Evolutionary conservation across 192 early-diverging fungal genomes (phyloP).

Genomic region (Pilaira anomala): DNA sequence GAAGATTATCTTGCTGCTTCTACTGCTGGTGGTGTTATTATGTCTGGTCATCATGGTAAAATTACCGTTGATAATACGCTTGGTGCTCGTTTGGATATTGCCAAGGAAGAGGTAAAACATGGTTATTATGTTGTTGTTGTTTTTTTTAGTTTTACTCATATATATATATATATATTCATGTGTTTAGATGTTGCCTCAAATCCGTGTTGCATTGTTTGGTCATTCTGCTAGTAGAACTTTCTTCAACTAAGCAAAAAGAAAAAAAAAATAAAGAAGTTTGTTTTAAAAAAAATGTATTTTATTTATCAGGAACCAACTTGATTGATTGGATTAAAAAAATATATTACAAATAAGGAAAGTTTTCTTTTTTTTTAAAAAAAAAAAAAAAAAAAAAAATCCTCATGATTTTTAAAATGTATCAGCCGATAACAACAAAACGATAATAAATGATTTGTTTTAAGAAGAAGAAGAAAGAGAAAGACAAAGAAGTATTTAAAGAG

Average conservation of each 20-base stretch:
- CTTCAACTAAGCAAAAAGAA: constrained; percentile 65
- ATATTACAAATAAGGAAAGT: too few relatives aligned
- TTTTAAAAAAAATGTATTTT: too few relatives aligned
- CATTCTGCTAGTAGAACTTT: constrained; percentile 88
- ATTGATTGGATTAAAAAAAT: too few relatives aligned
- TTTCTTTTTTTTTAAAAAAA: too few relatives aligned
- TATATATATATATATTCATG: background rate
- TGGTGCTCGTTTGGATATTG: constrained; percentile 82
- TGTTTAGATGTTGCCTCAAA: constrained; percentile 94
- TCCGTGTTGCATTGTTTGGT: constrained; percentile 88
- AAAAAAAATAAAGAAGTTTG: background rate
- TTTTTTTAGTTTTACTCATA: constrained; percentile 4
- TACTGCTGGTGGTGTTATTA: constrained; percentile 88
- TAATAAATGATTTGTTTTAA: too few relatives aligned
- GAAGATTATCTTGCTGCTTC: constrained; percentile 66
- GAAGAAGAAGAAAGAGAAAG: too few relatives aligned
- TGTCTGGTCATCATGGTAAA: constrained; percentile 70
- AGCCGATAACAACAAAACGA: too few relatives aligned
- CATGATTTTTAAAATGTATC: too few relatives aligned
- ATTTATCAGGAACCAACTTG: too few relatives aligned
- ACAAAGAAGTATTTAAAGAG: too few relatives aligned
- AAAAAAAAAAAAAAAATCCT: too few relatives aligned
- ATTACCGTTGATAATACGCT: constrained; percentile 89
- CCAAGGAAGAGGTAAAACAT: constrained; percentile 65
- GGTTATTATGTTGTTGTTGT: background rate